Percentiles rank a stretch among this genome's conserved stretches.
These are phyloP conservation scores for Gossypium schwendimanii DNA, from an alignment of 441 rosid species.

Conservation along the genomic window DNA sequence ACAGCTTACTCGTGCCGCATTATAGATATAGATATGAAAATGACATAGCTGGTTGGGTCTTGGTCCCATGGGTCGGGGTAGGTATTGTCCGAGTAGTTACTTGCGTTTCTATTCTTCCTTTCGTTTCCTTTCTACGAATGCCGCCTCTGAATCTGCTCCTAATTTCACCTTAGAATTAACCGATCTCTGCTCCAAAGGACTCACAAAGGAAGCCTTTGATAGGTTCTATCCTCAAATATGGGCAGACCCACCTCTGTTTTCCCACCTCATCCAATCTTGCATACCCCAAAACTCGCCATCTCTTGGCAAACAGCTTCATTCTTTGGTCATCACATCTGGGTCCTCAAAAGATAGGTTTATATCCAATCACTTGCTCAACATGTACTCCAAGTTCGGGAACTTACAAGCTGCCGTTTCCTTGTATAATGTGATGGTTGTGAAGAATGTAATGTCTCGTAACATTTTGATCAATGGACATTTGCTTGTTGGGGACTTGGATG, in stretches of 20 bases:
- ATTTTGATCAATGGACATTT: slow-evolving; percentile 56
- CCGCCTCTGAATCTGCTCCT: slow-evolving; percentile 8
- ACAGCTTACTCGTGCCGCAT: too few relatives aligned
- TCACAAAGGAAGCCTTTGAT: slow-evolving; percentile 44
- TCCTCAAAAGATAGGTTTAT: slow-evolving; percentile 52
- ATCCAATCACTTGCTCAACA: slow-evolving; percentile 62
- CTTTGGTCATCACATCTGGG: slow-evolving; percentile 57
- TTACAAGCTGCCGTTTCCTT: slow-evolving; percentile 33
- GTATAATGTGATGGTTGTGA: slow-evolving; percentile 40
- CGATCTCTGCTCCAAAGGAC: slow-evolving; percentile 45
- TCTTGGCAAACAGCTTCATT: slow-evolving; percentile 58
- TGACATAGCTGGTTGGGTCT: neutral
- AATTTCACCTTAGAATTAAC: slow-evolving; percentile 24
- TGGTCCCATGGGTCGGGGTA: slow-evolving; percentile 13
- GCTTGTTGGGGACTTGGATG: slow-evolving; percentile 40
- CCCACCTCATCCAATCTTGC: slow-evolving; percentile 55
- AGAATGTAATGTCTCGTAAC: slow-evolving; percentile 68
- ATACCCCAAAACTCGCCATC: slow-evolving; percentile 29
- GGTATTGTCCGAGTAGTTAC: neutral
- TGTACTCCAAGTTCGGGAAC: slow-evolving; percentile 61
- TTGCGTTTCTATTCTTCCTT: slow-evolving; percentile 18
- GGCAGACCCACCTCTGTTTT: slow-evolving; percentile 54
- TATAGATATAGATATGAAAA: neutral
- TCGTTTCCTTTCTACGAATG: slow-evolving; percentile 19
- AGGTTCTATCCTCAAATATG: slow-evolving; percentile 42